phyloP scores from a whole-genome alignment of 2,329 filamentous ascomycete genomes.

The Westerdykella aurantiaca region DNA sequence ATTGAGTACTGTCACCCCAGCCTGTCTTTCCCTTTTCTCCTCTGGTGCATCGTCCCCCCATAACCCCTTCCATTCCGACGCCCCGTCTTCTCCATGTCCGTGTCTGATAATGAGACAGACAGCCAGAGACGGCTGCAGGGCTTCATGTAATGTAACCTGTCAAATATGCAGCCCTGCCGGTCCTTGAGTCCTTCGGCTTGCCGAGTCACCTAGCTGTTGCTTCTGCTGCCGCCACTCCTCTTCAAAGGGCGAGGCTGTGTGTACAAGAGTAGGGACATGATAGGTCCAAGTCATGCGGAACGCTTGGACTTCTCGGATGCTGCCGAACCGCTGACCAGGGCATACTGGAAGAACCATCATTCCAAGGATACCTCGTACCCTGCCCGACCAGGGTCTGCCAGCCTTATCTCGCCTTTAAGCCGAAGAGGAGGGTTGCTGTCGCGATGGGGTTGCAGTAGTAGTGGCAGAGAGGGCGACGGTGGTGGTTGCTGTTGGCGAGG shows the following conservation, averaged over 20 bases:
- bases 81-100: conserved; percentile 5
- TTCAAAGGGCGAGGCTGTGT: conserved; percentile 3
- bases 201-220: conserved; percentile 3
- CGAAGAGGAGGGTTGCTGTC: conserved; percentile 15
- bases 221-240: too few relatives aligned
- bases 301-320: conserved; percentile 23
- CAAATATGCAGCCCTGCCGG: conserved; percentile 14
- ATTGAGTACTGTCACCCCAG: conserved; percentile 13
- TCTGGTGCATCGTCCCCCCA: conserved; percentile 1
- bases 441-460: conserved; percentile 22
- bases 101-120: conserved; percentile 10
- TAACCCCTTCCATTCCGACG: conserved; percentile 1
- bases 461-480: not conserved
- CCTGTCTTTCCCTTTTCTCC: conserved; percentile 11
- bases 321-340: conserved; percentile 21
- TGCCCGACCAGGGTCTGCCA: conserved; percentile 15
- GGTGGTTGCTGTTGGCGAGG: conserved; percentile 6
- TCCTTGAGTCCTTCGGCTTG: conserved; percentile 1
- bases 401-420: conserved; percentile 18
- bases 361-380: conserved; percentile 11
- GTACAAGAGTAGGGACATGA: conserved; percentile 5
- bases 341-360: conserved; percentile 10
- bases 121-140: conserved; percentile 7
- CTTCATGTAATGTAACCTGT: conserved; percentile 22
- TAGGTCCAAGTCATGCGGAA: conserved; percentile 1